Conservation (phyloP, 1,139 yeast genomes). For the Suhomyces guaymorum region DNA sequence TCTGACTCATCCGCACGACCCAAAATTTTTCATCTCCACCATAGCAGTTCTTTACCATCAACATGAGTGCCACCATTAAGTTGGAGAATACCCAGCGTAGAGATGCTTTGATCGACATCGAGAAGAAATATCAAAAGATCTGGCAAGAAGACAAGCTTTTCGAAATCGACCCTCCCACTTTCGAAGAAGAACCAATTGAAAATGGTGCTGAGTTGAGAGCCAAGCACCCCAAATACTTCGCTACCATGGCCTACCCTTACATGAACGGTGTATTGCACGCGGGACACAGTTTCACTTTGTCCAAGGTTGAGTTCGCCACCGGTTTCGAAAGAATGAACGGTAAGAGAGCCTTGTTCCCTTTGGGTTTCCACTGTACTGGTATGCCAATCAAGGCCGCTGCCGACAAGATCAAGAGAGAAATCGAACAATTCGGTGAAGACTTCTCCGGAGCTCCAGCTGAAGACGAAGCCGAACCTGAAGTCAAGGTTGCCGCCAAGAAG, state of each 20-base stretch:
- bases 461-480: conserved; percentile 52
- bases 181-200: conserved; percentile 61
- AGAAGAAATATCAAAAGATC: conserved; percentile 79
- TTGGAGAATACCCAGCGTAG: conserved; percentile 77
- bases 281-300: conserved; percentile 93
- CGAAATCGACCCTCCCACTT: conserved; percentile 83
- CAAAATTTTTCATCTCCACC: conserved; percentile 8
- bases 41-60: conserved; percentile 7
- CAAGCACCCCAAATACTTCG: conserved; percentile 82
- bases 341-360: conserved; percentile 87
- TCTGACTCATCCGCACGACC: conserved; percentile 6
- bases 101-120: conserved; percentile 87
- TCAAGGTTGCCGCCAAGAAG: conserved; percentile 41
- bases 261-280: conserved; percentile 99
- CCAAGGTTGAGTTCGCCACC: conserved; percentile 90
- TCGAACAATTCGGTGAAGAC: conserved; percentile 85
- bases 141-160: conserved; percentile 88
- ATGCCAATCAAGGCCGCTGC: conserved; percentile 98
- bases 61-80: conserved; percentile 47
- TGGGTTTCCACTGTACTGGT: conserved; percentile 99
- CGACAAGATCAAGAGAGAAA: conserved; percentile 89
- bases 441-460: conserved; percentile 67
- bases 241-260: conserved; percentile 97
- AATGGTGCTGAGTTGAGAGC: conserved; percentile 71
- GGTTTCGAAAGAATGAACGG: conserved; percentile 97